Evolutionary conservation across 768 basidiomycete species (phyloP).

Genomic region (Nidula microcarpa): DNA sequence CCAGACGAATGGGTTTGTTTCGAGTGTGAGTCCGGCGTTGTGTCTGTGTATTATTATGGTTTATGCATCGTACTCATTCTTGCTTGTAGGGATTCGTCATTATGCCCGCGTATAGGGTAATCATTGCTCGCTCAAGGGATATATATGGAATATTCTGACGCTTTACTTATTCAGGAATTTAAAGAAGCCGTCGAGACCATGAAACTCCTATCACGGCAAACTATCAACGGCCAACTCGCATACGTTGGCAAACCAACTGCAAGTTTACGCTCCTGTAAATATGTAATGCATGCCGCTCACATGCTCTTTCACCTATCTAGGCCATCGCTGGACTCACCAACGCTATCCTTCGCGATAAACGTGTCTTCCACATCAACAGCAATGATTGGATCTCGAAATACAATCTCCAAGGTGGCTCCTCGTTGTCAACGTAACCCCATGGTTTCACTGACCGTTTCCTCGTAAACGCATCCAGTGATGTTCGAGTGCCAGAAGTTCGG

Average conservation of each 20-base stretch:
- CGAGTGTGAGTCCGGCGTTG: conserved; percentile 11
- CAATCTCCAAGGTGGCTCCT: conserved; percentile 29
- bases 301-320: conserved; percentile 10
- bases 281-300: too few species aligned
- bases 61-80: too few species aligned
- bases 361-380: conserved; percentile 31
- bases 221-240: too few species aligned
- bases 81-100: conserved; percentile 26
- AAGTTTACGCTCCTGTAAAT: too few species aligned
- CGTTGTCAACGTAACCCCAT: not conserved
- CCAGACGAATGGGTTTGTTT: conserved; percentile 5
- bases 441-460: not conserved
- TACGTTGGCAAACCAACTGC: too few species aligned
- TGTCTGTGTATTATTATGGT: too few species aligned
- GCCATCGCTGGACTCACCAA: conserved; percentile 26
- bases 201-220: conserved; percentile 9
- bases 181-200: conserved; percentile 20
- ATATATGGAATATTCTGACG: too few species aligned
- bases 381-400: conserved; percentile 28
- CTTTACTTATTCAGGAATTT: conserved; percentile 19
- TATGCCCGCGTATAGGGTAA: conserved; percentile 24
- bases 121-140: too few species aligned
- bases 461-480: conserved; percentile 14
- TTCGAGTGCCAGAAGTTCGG: conserved; percentile 20
- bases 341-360: conserved; percentile 32